Conservation (phyloP, 108 stramenopile species). For the Chaetoceros tenuissimus region DNA sequence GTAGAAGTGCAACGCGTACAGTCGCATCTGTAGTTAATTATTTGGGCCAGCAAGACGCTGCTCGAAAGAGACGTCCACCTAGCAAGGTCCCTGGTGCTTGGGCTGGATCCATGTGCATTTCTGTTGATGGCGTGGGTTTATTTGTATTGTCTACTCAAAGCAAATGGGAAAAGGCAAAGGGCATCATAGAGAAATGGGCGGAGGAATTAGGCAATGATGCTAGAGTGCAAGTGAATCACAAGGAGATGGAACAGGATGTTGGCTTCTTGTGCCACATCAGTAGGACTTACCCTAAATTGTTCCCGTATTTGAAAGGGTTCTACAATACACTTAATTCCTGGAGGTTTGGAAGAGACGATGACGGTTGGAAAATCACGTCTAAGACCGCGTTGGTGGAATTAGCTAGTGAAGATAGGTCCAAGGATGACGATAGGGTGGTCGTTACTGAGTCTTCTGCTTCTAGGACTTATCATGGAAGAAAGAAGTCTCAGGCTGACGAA, state of each 20-base stretch:
- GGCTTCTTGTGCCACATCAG: constrained; percentile 40
- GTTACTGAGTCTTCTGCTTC: not conserved
- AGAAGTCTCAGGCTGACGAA: not conserved
- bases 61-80: constrained; percentile 1
- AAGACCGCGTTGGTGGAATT: not conserved
- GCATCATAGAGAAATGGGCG: not conserved
- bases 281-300: constrained; percentile 18
- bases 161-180: constrained; percentile 2
- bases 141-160: not conserved
- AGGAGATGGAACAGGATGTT: constrained; percentile 10
- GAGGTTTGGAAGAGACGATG: constrained; percentile 24
- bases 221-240: constrained; percentile 6
- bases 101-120: not conserved
- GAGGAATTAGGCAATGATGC: not conserved
- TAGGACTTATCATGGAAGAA: not conserved
- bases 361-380: constrained; percentile 21
- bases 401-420: not conserved
- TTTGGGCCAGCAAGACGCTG: constrained; percentile 10
- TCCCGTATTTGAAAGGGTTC: constrained; percentile 42
- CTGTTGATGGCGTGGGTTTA: not conserved
- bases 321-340: constrained; percentile 31
- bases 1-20: constrained; percentile 5
- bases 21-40: constrained; percentile 3
- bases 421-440: not conserved
- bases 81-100: not conserved